Evolutionary conservation across 495 filamentous ascomycete species (phyloP), one percentile per base, ranked within the genome.

Genomic region (Monascus purpureus): DNA sequence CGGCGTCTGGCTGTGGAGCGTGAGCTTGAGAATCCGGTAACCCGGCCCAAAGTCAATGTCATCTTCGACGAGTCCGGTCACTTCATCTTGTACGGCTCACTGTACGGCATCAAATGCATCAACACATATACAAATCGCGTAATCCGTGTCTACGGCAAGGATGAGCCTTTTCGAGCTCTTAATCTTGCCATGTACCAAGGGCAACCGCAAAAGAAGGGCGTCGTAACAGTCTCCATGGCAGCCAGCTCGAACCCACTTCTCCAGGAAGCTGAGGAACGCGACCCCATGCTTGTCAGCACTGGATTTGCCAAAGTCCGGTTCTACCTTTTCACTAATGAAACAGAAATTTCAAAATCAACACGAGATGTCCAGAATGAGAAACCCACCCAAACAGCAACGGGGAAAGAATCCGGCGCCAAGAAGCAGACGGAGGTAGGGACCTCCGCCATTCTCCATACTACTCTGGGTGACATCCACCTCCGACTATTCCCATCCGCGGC

Each of bases 201-300:
- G 29, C 80, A 84, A 39, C 92, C 90, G 0, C 77, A 86, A 44
- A 85, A 82, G 51, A 96, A 96, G 50, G 78, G 78, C 4, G 59
- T 95, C 6, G 79, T 87, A 9, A 96, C 92, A 1, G 77, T 99
- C n/a, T 85, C 83, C 25, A 99, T 99, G 90, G 90, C 90, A 2
- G 92, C 90, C 2, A 86, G 80, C 29, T 75, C 68, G 41, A 99
- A 99, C 48, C 90, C 90, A 1, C 73, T 99, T 8, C 70, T 99
- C 11, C 80, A 85, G 45, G 90, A 95, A 59, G 83, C 90, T 12
- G 85, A 95, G 57, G 72, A 75, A 22, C 73, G 90, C 39, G 90
- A 99, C 53, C 84, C 90, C 0, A 84, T 96, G 53, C 67, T 99
- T 13, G 61, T 92, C 25, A 66, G 69, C 22, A 95, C 88, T 0